Percentiles rank a stretch among this genome's conserved stretches.
These are phyloP conservation scores for Cyberlindnera americana DNA, from an alignment of 805 yeast species.

Conservation along the genomic window DNA sequence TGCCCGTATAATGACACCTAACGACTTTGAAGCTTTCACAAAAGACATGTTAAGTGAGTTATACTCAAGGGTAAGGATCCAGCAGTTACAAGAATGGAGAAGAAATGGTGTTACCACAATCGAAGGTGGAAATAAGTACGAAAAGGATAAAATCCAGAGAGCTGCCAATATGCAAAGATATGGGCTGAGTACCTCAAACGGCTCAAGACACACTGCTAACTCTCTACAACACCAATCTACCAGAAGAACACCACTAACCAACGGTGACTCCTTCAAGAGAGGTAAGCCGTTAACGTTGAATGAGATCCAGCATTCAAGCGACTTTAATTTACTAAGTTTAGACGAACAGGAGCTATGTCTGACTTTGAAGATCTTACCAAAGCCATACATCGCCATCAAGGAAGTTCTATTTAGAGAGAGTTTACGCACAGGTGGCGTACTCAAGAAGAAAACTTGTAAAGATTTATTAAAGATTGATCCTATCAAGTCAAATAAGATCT, in stretches of 20 bases:
- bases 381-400: conserved; percentile 90
- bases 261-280: conserved; percentile 27
- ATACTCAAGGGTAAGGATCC: conserved; percentile 73
- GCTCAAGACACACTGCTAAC: conserved; percentile 33
- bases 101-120: conserved; percentile 80
- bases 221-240: conserved; percentile 27
- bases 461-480: conserved; percentile 83
- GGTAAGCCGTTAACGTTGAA: conserved; percentile 47
- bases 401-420: conserved; percentile 86
- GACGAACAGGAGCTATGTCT: conserved; percentile 88
- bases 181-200: conserved; percentile 29
- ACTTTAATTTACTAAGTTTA: conserved; percentile 75
- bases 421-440: conserved; percentile 74
- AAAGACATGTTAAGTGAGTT: conserved; percentile 75
- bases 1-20: conserved; percentile 74
- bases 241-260: conserved; percentile 22
- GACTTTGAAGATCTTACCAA: conserved; percentile 80
- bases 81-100: conserved; percentile 92
- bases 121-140: conserved; percentile 81
- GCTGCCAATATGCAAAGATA: conserved; percentile 57
- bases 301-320: conserved; percentile 76
- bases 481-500: conserved; percentile 78
- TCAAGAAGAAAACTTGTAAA: conserved; percentile 82
- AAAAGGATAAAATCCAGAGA: conserved; percentile 78
- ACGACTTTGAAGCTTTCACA: conserved; percentile 74